Evolutionary conservation across 345 rosid genomes (phyloP).

Genomic region (Syzygium aqueum): DNA sequence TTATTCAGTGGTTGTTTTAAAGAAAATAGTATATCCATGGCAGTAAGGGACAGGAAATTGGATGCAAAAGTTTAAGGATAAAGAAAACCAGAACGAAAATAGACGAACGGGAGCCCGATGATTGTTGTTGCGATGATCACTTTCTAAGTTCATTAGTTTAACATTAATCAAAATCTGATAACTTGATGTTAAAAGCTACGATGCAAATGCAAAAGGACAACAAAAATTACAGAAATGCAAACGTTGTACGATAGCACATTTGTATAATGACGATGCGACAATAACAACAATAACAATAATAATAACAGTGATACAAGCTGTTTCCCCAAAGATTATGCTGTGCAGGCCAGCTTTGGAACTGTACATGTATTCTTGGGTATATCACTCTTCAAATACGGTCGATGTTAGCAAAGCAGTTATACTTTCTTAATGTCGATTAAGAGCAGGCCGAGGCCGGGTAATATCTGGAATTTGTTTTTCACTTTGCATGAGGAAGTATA

Average conservation of each 20-base stretch:
- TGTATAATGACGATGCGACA: not conserved
- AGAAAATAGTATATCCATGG: not conserved
- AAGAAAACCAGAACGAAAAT: not conserved
- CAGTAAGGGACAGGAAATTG: not conserved
- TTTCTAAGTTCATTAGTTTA: not conserved
- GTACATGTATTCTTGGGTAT: not conserved
- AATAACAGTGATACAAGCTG: not conserved
- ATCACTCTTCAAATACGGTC: not conserved
- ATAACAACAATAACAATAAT: not conserved
- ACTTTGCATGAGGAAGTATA: not conserved
- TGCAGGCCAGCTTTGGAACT: not conserved
- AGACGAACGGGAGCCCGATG: not conserved
- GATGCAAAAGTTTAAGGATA: not conserved
- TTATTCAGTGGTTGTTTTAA: not conserved
- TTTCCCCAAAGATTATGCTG: not conserved
- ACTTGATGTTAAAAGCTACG: not conserved
- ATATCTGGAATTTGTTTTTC: not conserved
- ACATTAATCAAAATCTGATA: not conserved
- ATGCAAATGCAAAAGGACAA: not conserved
- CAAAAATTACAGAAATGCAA: not conserved
- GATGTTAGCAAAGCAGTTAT: not conserved
- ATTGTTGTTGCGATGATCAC: not conserved
- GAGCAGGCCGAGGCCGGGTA: not conserved
- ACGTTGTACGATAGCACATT: not conserved
- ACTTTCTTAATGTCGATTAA: not conserved